Base-by-base conservation (phyloP, 768 basidiomycete genomes). In the Infundibulicybe gibba region DNA sequence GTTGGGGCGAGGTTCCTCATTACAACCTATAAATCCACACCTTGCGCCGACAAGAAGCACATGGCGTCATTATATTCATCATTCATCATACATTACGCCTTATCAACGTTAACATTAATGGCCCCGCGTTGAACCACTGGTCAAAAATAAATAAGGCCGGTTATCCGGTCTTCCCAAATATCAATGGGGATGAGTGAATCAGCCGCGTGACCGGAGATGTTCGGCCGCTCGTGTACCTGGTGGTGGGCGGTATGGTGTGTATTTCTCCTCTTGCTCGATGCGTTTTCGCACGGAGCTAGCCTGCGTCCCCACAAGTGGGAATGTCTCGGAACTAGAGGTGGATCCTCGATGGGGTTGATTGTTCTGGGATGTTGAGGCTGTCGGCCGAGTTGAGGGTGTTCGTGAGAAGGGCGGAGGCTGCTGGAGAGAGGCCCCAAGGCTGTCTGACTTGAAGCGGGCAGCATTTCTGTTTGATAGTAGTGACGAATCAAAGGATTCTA, bases 271-370 rank as follows among this genome's bases (percentile, higher is more conserved):
- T 39, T 63, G 55, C 47, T 61, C 54, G 21, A 58, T 41, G 20
- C 44, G 52, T 48, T 64, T 64, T 54, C 70, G 71, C 15, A 61
- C 57, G 10, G 56, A 61, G 51, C 65, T 66, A 6, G 74, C 72
- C 16, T 61, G 61, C 2, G 74, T 73, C 6, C 71, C 71, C 11
- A 32, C 34, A 17, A 67, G 35, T 1, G 72, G 71, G 47, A 70
- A 69, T 3, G 61, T 58, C 5, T 63, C 63, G 4, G 33, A 41
- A 44, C 65, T 69, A 2, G 65, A 54, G 32, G 40, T 46, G 19
- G 49, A 49, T 14, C 43, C 37, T 37, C 40, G 41, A 25, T 48
- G 44, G 13, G 40, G 41, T 38, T 10, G 6, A n/a, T 33, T 40
- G 14, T 32, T 41, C 10, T 13, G 41, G 31, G 17, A n/a, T 39